Percentiles rank a stretch among this genome's conserved stretches.
Conservation (phyloP, 169 alveolate genomes). For the Perkinsus marinus region DNA sequence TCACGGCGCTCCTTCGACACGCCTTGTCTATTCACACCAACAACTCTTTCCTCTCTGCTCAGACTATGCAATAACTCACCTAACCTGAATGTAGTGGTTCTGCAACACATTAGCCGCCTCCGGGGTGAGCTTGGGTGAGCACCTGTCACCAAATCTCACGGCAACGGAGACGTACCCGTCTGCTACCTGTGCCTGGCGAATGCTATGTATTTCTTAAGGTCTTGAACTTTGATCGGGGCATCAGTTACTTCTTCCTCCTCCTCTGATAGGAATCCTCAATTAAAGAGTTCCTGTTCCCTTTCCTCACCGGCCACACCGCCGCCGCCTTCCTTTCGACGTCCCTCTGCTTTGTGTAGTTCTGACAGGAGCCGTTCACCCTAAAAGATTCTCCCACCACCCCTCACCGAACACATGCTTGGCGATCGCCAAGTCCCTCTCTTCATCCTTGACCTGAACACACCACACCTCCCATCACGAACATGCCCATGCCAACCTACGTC, state of each 20-base stretch:
- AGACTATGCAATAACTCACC: slow-evolving; percentile 25
- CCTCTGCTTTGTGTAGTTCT: slow-evolving; percentile 3
- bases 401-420: slow-evolving; percentile 77
- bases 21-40: neutral
- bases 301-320: neutral
- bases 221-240: slow-evolving; percentile 46
- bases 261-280: slow-evolving; percentile 17
- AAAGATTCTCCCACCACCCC: neutral
- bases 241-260: slow-evolving; percentile 11
- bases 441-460: slow-evolving; percentile 27
- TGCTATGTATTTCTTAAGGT: slow-evolving; percentile 65
- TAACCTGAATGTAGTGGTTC: slow-evolving; percentile 84
- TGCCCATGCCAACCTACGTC: slow-evolving; percentile 61
- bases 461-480: neutral
- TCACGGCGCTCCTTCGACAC: neutral
- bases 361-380: slow-evolving; percentile 38
- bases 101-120: slow-evolving; percentile 84
- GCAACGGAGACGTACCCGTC: neutral
- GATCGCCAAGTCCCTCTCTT: slow-evolving; percentile 71
- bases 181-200: slow-evolving; percentile 67
- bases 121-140: slow-evolving; percentile 77
- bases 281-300: neutral
- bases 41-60: neutral
- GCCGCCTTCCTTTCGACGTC: slow-evolving; percentile 28
- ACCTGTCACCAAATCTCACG: neutral